Percentiles rank a stretch among this genome's conserved stretches.
These are phyloP conservation scores for Debaryomyces castellii DNA, from an alignment of 805 yeast genomes.

Conservation along the genomic window DNA sequence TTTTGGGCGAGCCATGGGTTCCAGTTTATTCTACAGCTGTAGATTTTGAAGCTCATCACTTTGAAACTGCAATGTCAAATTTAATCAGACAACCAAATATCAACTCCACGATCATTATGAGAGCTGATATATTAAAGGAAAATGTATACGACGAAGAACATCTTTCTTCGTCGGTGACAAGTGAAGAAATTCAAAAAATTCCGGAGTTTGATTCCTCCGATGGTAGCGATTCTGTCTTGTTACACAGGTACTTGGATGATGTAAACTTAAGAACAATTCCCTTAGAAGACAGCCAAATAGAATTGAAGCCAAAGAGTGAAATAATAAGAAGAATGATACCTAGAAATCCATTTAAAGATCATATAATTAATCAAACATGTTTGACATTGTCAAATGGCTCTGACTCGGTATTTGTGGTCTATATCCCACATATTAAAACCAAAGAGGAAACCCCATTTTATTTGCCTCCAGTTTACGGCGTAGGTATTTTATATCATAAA, in stretches of 20 bases:
- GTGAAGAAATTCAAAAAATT: slow-evolving; percentile 21
- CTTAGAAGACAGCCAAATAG: slow-evolving; percentile 16
- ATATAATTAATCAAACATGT: slow-evolving; percentile 83
- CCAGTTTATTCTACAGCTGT: slow-evolving; percentile 52
- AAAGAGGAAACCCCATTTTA: slow-evolving; percentile 77
- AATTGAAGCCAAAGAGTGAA: slow-evolving; percentile 40
- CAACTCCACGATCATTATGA: slow-evolving; percentile 84
- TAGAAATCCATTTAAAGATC: slow-evolving; percentile 84
- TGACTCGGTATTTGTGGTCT: slow-evolving; percentile 58
- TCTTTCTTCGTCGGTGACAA: slow-evolving; percentile 23
- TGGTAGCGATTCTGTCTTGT: slow-evolving; percentile 16
- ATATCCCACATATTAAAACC: slow-evolving; percentile 69
- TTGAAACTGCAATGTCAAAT: slow-evolving; percentile 74
- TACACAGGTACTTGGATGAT: slow-evolving; percentile 36
- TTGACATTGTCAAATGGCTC: slow-evolving; percentile 39
- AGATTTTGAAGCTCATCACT: slow-evolving; percentile 55
- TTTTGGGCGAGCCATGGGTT: slow-evolving; percentile 62
- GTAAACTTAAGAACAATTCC: slow-evolving; percentile 30
- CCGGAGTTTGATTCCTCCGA: slow-evolving; percentile 35
- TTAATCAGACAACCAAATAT: slow-evolving; percentile 82
- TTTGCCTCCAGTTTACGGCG: slow-evolving; percentile 80
- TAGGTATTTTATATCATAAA: slow-evolving; percentile 60
- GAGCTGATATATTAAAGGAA: slow-evolving; percentile 78
- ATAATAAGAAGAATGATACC: slow-evolving; percentile 88
- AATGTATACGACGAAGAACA: slow-evolving; percentile 38